Evolutionary conservation across 2,329 filamentous ascomycete genomes (phyloP), one percentile per base, ranked within the genome.

Genomic region (Pseudocercospora crystallina): DNA sequence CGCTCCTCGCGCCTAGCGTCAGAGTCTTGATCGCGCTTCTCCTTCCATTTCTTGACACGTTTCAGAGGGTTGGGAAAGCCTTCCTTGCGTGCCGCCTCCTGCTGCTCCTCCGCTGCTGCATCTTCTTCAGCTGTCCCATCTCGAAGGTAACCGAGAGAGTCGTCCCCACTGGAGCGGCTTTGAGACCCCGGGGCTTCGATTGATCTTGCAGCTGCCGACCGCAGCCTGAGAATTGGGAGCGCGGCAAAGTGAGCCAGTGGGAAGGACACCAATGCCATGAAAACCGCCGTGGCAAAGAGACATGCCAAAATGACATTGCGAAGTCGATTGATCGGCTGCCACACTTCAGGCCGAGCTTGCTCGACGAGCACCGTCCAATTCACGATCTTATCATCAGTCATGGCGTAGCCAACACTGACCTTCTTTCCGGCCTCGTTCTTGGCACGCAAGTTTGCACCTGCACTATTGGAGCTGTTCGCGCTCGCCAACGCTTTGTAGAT

Each of bases 311-410:
- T 80, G 43, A 96, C 89, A 41, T 86, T 84, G 14, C 88, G 83
- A n/a, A 96, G 76, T 14, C 82, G 84, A 26, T 76, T 71, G 50
- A 96, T 90, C 0, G 90, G 87, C 7, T 77, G 76, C 72, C 87
- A 90, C 0, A 90, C 89, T 69, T 96, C 90, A 15, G 68, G 68
- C 56, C 83, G 82, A 2, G 82, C 76, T 68, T 94, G 85, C 66
- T 96, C 91, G 1, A 96, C 81, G 2, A 95, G 62, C 3, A 96
- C 73, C 5, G 88, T 83, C 91, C 91, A 96, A 62, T 92, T 82
- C 7, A 88, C 88, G 45, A 95, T 71, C 0, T 72, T 66, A 5
- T 79, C 89, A 46, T 81, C 77, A 0, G 87, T 83, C 9, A 86
- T 77, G 7, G 89, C 88, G 62, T 84, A 92, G 15, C 90, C 91